Percentiles rank a stretch among this genome's conserved stretches.
Conservation (phyloP, 768 basidiomycete genomes). For the Pleurotus djamor region DNA sequence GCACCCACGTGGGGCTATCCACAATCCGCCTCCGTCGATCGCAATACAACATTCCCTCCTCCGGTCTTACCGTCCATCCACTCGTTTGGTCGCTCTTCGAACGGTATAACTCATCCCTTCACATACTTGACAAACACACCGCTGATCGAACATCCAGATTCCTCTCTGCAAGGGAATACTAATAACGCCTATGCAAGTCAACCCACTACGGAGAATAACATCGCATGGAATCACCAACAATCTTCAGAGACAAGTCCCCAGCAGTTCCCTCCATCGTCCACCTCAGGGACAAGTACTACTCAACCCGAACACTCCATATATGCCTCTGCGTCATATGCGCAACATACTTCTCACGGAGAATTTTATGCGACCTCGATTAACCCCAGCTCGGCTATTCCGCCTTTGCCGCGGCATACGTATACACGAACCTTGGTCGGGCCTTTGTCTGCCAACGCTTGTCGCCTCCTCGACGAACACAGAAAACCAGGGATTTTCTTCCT, state of each 20-base stretch:
- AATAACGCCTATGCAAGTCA: conserved; percentile 24
- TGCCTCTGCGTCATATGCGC: conserved; percentile 19
- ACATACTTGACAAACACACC: conserved; percentile 32
- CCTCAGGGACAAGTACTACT: conserved; percentile 17
- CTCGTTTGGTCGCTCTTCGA: conserved; percentile 40
- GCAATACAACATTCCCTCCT: conserved; percentile 44
- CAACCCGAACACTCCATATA: conserved; percentile 24
- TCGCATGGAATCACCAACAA: conserved; percentile 22
- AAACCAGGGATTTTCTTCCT: conserved; percentile 91
- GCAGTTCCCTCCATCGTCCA: conserved; percentile 17
- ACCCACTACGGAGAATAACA: conserved; percentile 31
- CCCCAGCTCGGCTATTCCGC: conserved; percentile 27
- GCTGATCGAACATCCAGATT: conserved; percentile 40
- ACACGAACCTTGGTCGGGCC: conserved; percentile 91
- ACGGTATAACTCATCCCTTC: not conserved
- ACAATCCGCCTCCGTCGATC: conserved; percentile 36
- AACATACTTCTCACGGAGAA: conserved; percentile 25
- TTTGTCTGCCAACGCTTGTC: conserved; percentile 82
- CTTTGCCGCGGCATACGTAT: conserved; percentile 67
- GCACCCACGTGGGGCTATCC: conserved; percentile 57
- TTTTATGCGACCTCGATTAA: conserved; percentile 18
- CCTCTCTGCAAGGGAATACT: conserved; percentile 29
- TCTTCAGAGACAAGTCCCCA: conserved; percentile 4
- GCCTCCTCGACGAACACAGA: conserved; percentile 81
- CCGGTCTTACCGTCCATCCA: conserved; percentile 54